Evolutionary conservation across 495 filamentous ascomycete genomes (phyloP), one percentile per base, ranked within the genome.

Genomic region (Chaetomium cochliodes): DNA sequence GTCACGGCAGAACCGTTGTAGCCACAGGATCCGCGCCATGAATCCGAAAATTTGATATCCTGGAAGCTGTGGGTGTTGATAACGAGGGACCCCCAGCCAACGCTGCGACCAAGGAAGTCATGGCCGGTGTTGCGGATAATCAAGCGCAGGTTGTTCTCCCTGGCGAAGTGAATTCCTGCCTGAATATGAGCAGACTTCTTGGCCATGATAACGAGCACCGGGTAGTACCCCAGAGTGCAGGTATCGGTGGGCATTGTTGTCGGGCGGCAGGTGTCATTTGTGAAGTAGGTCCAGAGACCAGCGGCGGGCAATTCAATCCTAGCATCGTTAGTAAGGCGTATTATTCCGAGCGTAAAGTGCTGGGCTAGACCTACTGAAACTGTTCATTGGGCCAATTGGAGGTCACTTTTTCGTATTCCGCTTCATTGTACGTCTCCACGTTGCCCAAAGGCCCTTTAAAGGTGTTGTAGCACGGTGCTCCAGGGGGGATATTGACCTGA

Each of bases 81-180:
- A 42, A 81, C 77, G 30, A 90, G 73, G 0, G 84, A 76, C 33
- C 86, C 85, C 61, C 80, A 81, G 60, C 86, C 87, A 15, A 81
- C 81, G 7, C 82, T 85, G 55, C 83, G 82, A 58, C 86, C 85
- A 47, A 79, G 77, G 73, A 83, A 79, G 62, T 84, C 84, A 60
- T 87, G 85, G 12, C 87, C 88, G 0, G 87, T 89, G 69, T 88
- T 89, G n/a, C 85, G 80, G 44, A 90, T 77, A 26, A 89, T 76
- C 13, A 90, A 67, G 25, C 87, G 82, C 51, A 90, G 78, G 65
- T 85, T 86, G 61, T 85, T 77, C 41, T 80, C 56, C 0, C 75
- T 73, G 12, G 84, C 84, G 55, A 87, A 88, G 23, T 76, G 73
- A n/a, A 89, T 68, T 5, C 79, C 83, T 3, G 74, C 73, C 47